phyloP scores from a whole-genome alignment of 495 filamentous ascomycete species.

The Xylaria scruposa region DNA sequence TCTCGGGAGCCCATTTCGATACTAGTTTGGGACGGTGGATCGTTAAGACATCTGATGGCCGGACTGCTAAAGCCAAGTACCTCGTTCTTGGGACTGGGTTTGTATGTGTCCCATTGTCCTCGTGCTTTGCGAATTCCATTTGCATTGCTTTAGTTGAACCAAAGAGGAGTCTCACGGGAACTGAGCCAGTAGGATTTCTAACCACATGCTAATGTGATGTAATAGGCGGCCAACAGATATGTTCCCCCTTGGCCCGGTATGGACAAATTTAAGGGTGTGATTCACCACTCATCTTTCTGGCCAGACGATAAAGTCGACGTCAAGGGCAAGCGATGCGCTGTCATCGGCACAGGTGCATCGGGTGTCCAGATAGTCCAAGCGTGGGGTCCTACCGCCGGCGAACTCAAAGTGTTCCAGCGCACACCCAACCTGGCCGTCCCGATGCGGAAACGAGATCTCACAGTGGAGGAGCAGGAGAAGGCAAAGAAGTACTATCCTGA shows the following conservation, averaged over 20 bases:
- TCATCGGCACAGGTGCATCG: constrained; percentile 67
- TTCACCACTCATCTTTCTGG: constrained; percentile 67
- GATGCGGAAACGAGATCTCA: constrained; percentile 56
- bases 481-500: constrained; percentile 51
- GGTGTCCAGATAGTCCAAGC: constrained; percentile 65
- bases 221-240: constrained; percentile 44
- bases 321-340: constrained; percentile 55
- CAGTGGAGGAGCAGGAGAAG: constrained; percentile 51
- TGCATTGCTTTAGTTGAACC: neutral
- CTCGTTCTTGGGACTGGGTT: constrained; percentile 57
- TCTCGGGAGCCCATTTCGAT: constrained; percentile 57
- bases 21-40: constrained; percentile 49
- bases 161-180: neutral
- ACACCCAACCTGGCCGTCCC: constrained; percentile 58
- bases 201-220: neutral
- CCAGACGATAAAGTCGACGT: constrained; percentile 57
- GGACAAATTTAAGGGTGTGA: constrained; percentile 57
- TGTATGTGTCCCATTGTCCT: neutral
- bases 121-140: neutral
- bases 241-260: constrained; percentile 59
- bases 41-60: constrained; percentile 55
- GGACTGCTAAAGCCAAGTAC: constrained; percentile 50
- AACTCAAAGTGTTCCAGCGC: constrained; percentile 59
- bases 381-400: constrained; percentile 41
- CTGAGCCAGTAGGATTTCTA: neutral